Evolutionary conservation across 1,284 basidiomycete genomes (phyloP).

Genomic region (Stereum hirsutum): DNA sequence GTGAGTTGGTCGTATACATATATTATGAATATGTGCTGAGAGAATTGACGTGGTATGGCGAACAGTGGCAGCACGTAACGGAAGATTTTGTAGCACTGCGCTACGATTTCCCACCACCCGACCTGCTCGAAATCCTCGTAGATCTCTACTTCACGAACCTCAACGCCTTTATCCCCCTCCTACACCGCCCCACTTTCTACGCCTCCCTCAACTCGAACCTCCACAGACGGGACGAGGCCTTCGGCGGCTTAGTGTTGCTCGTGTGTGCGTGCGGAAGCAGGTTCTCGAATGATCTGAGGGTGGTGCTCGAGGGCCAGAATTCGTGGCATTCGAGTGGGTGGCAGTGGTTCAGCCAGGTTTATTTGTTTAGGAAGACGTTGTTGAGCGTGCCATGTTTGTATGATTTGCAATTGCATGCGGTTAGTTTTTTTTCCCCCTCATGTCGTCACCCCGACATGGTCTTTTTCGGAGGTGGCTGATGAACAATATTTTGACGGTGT

Average conservation of each 20-base stretch:
- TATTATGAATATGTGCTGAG: slow-evolving; percentile 9
- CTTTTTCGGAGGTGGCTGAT: too few species aligned
- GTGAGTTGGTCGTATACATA: neutral
- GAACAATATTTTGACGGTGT: slow-evolving; percentile 11
- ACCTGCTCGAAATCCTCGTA: slow-evolving; percentile 33
- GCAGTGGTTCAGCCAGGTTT: slow-evolving; percentile 66
- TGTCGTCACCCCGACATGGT: slow-evolving; percentile 18
- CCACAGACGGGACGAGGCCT: slow-evolving; percentile 33
- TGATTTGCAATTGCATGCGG: slow-evolving; percentile 61
- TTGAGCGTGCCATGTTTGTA: slow-evolving; percentile 55
- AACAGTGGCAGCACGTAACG: slow-evolving; percentile 30
- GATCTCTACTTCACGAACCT: slow-evolving; percentile 36
- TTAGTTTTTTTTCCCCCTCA: slow-evolving; percentile 18
- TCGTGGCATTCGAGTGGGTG: slow-evolving; percentile 56
- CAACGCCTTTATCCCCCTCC: slow-evolving; percentile 34
- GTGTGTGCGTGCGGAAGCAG: slow-evolving; percentile 44
- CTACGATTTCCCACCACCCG: slow-evolving; percentile 23
- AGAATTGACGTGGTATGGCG: slow-evolving; percentile 8
- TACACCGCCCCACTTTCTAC: slow-evolving; percentile 42
- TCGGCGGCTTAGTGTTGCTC: slow-evolving; percentile 38
- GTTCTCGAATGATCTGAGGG: slow-evolving; percentile 44
- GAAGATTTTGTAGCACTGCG: slow-evolving; percentile 29
- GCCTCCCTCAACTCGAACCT: slow-evolving; percentile 26
- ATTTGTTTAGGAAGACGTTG: slow-evolving; percentile 37
- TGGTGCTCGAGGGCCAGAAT: slow-evolving; percentile 35